Percentiles rank a stretch among this genome's conserved stretches.
These are phyloP conservation scores for Saccharomyces hybrid DNA, from an alignment of 1,139 yeast species.

Conservation along the genomic window DNA sequence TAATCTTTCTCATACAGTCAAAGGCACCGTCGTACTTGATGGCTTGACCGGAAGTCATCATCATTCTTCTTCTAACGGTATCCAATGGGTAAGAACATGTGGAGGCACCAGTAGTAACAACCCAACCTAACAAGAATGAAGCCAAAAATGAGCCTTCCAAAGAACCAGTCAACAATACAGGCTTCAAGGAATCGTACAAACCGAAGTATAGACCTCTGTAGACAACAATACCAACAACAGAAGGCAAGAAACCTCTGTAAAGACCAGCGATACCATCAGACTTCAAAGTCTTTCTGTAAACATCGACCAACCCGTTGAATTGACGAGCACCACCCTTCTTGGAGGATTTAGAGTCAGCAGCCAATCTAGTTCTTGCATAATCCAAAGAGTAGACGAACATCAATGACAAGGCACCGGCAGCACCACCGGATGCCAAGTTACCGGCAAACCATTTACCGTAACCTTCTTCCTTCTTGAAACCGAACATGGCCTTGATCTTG, in stretches of 20 bases:
- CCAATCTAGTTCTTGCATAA: slow-evolving; percentile 79
- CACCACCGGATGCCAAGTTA: slow-evolving; percentile 78
- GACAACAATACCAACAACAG: slow-evolving; percentile 70
- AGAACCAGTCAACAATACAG: slow-evolving; percentile 62
- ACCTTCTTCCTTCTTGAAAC: slow-evolving; percentile 57
- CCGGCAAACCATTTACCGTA: slow-evolving; percentile 68
- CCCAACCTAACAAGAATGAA: slow-evolving; percentile 72
- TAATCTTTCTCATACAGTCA: slow-evolving; percentile 63
- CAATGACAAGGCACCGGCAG: slow-evolving; percentile 72
- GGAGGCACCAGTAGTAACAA: slow-evolving; percentile 71
- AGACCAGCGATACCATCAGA: slow-evolving; percentile 75
- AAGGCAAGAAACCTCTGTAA: slow-evolving; percentile 80
- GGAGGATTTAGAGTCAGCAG: slow-evolving; percentile 70
- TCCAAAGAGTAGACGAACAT: slow-evolving; percentile 73
- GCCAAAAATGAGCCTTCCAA: slow-evolving; percentile 66
- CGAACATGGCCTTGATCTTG: slow-evolving; percentile 69
- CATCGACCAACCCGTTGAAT: slow-evolving; percentile 70
- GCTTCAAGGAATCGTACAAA: slow-evolving; percentile 71
- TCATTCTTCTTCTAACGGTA: slow-evolving; percentile 81
- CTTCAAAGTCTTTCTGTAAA: slow-evolving; percentile 68
- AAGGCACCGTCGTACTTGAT: slow-evolving; percentile 67
- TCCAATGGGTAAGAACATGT: slow-evolving; percentile 76
- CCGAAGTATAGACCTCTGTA: slow-evolving; percentile 84
- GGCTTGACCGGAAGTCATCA: slow-evolving; percentile 80
- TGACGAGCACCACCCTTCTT: slow-evolving; percentile 60